Evolutionary conservation across 129 eudicot genomes (phyloP), one percentile per base, ranked within the genome.

Genomic region (Arctium minus): DNA sequence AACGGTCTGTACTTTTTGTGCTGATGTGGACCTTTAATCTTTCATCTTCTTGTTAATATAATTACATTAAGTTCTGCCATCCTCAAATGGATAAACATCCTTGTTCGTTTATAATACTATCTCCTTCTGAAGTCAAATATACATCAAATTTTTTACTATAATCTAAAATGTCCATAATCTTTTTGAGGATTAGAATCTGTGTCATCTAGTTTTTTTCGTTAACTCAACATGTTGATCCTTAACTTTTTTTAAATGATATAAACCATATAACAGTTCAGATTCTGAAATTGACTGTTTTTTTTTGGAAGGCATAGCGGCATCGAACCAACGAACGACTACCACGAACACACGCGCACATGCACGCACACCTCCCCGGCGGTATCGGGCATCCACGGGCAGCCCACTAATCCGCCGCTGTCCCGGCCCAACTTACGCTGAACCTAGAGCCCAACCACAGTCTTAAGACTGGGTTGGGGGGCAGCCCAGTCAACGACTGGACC

Each of bases 1-100:
- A 89, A 83, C 36, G 97, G 98, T 91, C 2, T 18, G 35, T 85
- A 77, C 48, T 73, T 42, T 8, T 69, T 53, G 12, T 65, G 48
- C 15, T 39, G 13, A 37, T 83, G 3, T 73, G 53, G 38, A n/a
- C 9, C 32, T 29, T 35, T 15, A 46, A 22, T 30, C 35, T 81
- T 81, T 38, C 36, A 50, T 29, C 1, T 74, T 79, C 35, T 11
- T 75, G 7, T 33, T 18, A 37, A 60, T 67, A 22, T 65, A 29
- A 56, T 60, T 46, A n/a, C 68, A 60, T 60, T 4, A 0, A n/a
- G 68, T 60, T 60, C 27, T 60, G 29, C 8, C 68, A 18, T 60
- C 18, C 22, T 53, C 27, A 56, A 56, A 56, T 17, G 0, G 30
- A 60, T 60, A 60, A 60, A 46, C 17, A 46, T 46, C 56, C 56